A percentile compares a stretch with the other conserved stretches of the same genome.
These are phyloP conservation scores for Porodaedalea pini DNA, from an alignment of 1,284 basidiomycete species.

Conservation along the genomic window DNA sequence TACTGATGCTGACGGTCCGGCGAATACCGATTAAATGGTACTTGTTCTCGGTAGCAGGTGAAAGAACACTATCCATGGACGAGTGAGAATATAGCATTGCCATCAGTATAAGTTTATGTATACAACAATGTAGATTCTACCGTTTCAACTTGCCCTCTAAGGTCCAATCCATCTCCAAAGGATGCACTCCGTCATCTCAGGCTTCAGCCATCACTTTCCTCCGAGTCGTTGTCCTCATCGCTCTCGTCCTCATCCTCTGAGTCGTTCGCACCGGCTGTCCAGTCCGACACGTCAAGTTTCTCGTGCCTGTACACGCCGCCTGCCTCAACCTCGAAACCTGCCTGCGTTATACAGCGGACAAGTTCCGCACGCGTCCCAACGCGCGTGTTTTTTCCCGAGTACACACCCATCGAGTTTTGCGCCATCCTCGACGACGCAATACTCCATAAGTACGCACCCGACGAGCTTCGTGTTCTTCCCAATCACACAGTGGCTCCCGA, in stretches of 20 bases:
- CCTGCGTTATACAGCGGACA: slow-evolving; percentile 82
- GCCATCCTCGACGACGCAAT: slow-evolving; percentile 87
- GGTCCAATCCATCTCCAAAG: slow-evolving; percentile 23
- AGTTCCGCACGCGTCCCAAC: slow-evolving; percentile 80
- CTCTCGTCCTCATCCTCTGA: slow-evolving; percentile 30
- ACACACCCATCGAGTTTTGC: slow-evolving; percentile 90
- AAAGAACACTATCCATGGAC: too few relatives aligned
- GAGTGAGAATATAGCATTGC: too few relatives aligned
- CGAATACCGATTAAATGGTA: too few relatives aligned
- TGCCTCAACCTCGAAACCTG: slow-evolving; percentile 76
- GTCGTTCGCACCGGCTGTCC: slow-evolving; percentile 43
- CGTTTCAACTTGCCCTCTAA: too few relatives aligned
- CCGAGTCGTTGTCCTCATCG: slow-evolving; percentile 27
- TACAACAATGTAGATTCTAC: too few relatives aligned
- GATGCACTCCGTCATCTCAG: slow-evolving; percentile 32
- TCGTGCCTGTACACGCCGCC: slow-evolving; percentile 64
- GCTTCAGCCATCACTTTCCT: slow-evolving; percentile 15
- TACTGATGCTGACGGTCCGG: too few relatives aligned
- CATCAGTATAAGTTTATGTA: too few relatives aligned
- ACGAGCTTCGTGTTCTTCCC: slow-evolving; percentile 83
- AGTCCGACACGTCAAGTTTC: slow-evolving; percentile 60
- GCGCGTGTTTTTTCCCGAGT: slow-evolving; percentile 76
- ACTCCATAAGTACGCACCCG: slow-evolving; percentile 88
- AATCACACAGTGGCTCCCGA: slow-evolving; percentile 87
- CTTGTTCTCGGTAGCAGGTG: too few relatives aligned